phyloP scores from a whole-genome alignment of 352 stramenopile genomes.

The Thalassiosira oceanica region DNA sequence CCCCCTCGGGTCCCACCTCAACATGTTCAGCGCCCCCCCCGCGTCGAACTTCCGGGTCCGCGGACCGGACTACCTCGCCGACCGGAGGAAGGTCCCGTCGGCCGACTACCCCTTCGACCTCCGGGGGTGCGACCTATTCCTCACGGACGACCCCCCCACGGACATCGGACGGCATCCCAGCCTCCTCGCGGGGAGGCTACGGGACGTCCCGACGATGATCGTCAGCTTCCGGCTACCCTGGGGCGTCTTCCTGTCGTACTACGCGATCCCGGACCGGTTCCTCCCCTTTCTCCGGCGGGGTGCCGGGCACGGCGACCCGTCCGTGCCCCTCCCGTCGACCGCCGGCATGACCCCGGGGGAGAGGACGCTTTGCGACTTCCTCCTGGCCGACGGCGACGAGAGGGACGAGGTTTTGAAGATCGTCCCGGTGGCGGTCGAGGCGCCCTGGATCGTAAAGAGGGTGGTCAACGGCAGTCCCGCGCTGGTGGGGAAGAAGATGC shows the following conservation, averaged over 20 bases:
- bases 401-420: conserved; percentile 72
- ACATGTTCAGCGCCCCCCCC: conserved; percentile 61
- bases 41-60: conserved; percentile 60
- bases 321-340: conserved; percentile 31
- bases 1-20: conserved; percentile 56
- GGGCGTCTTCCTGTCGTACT: conserved; percentile 69
- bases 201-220: conserved; percentile 57
- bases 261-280: conserved; percentile 58
- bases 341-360: conserved; percentile 46
- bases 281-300: conserved; percentile 49
- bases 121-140: conserved; percentile 69
- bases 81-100: conserved; percentile 62
- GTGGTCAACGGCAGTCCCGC: conserved; percentile 71
- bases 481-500: conserved; percentile 74
- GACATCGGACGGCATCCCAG: conserved; percentile 58
- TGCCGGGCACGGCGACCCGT: conserved; percentile 20
- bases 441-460: conserved; percentile 72
- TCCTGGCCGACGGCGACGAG: conserved; percentile 53
- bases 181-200: conserved; percentile 52
- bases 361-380: conserved; percentile 50
- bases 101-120: conserved; percentile 50
- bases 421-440: conserved; percentile 65
- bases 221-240: conserved; percentile 74
- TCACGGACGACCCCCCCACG: conserved; percentile 57
- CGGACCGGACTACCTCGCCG: conserved; percentile 55